Evolutionary conservation across 2,329 filamentous ascomycete species (phyloP), one percentile per base, ranked within the genome.

Genomic region (Cordyceps fumosorosea): DNA sequence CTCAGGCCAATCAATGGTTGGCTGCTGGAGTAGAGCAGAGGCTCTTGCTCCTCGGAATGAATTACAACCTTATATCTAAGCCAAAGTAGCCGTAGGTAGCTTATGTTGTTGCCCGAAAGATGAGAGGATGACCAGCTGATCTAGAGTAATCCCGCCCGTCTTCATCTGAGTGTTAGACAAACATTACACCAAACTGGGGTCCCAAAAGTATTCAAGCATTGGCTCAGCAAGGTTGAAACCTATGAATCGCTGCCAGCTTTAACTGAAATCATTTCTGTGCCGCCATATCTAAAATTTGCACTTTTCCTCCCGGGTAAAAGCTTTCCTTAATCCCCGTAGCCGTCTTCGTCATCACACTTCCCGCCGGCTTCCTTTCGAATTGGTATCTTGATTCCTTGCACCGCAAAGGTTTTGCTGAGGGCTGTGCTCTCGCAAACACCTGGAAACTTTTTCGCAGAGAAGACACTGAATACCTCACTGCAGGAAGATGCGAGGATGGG

Each of bases 391-490:
- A 96, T 96, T 26, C 95, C 95, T 71, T 99, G 95, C 1, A 85
- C 82, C 3, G 95, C 93, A 76, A 99, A 98, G 65, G 87, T 90
- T 75, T 96, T 96, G 81, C 93, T 97, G 20, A 98, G 78, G 4
- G 86, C 77, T 0, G 95, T 99, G 74, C 90, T 96, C 73, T 98
- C 93, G 63, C 96, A 96, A 1, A 99, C 95, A 47, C 95, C 95
- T 0, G 95, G 95, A 75, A 99, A 99, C 71, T 97, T 97, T 82
- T 99, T 99, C 54, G 95, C 95, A 2, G 91, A 96, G 76, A 89
- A 98, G 34, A 99, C 95, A 60, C 91, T 90, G 79, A 99, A 98
- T 3, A 87, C 83, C 5, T 96, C 89, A 54, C 90, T 96, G 76
- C 93, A 98, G 68, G 87, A 88, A 10, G 88, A 89, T 0, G 93